Evolutionary conservation across 2,329 filamentous ascomycete species (phyloP), one percentile per base, ranked within the genome.

Genomic region (Cryphonectria nitschkei): DNA sequence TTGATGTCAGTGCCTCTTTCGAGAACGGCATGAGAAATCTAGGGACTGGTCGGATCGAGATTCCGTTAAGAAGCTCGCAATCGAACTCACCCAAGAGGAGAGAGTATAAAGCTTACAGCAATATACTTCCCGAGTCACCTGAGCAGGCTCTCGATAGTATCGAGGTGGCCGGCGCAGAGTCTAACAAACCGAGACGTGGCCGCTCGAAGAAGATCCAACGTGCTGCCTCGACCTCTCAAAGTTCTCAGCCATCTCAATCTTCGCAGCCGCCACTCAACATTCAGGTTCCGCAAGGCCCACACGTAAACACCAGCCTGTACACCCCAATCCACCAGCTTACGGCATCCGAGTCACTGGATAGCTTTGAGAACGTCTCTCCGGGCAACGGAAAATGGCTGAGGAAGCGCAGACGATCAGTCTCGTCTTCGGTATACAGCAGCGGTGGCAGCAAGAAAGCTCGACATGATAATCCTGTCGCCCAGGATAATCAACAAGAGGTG

Each of bases 1-100:
- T 83, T 73, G 79, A 79, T 16, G 74, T 83, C 67, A 84, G 81
- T 69, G 82, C 84, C 56, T 70, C 68, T 22, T 68, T 71, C 26
- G 71, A 73, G 50, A 66, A 67, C 9, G 68, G 62, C 1, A 50
- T 73, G 39, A 61, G 63, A 5, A 70, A 73, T 9, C 32, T 71
- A 43, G 66, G 63, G 7, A 67, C 66, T n/a, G 66, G 68, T 16
- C 66, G 50, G 46, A 64, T 73, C 32, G 71, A 73, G 54, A 73
- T 73, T 19, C 62, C 65, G 5, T 39, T 71, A 37, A 64, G 68
- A 26, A 73, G 69, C 58, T 73, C 71, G 66, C 71, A 67, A 29
- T 65, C 50, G 22, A 73, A 29, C 46, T 73, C 71, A 39, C 71
- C 71, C 14, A 73, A 67, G 39, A 72, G 66, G 56, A 67, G 50